Percentiles rank a stretch among this genome's conserved stretches.
These are phyloP conservation scores for Ophiostoma sp. DNA, from an alignment of 2,329 filamentous ascomycete species.

Conservation along the genomic window DNA sequence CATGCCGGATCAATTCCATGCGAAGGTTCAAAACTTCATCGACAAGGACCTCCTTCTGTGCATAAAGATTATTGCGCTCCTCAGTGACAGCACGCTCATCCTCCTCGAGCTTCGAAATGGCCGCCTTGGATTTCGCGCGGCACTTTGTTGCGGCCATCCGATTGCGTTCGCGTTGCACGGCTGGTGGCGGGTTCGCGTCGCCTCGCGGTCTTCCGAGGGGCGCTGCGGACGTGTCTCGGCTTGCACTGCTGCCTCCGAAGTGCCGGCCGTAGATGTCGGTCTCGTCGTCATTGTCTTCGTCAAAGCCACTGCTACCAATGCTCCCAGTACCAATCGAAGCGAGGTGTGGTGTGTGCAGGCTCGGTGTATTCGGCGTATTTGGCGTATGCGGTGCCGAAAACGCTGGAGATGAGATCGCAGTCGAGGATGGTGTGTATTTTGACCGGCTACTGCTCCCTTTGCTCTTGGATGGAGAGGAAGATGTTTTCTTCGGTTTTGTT, in stretches of 20 bases:
- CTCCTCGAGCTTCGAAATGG: constrained; percentile 33
- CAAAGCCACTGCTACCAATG: constrained; percentile 8
- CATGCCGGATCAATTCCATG: constrained; percentile 36
- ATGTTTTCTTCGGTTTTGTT: background rate
- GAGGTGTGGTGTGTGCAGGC: background rate
- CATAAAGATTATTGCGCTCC: constrained; percentile 30
- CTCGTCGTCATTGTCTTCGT: constrained; percentile 2
- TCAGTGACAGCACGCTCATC: constrained; percentile 29
- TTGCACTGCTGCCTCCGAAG: background rate
- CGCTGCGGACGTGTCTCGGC: background rate
- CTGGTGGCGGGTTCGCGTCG: background rate
- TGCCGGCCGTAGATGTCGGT: background rate
- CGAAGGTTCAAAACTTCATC: constrained; percentile 39
- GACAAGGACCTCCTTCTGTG: constrained; percentile 30
- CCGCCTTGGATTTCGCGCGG: constrained; percentile 37
- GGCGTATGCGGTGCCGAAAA: constrained; percentile 19
- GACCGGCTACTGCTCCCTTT: background rate
- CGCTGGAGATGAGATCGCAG: constrained; percentile 16
- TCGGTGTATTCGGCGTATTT: background rate
- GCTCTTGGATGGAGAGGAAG: background rate
- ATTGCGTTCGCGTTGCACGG: constrained; percentile 33
- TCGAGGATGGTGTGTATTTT: background rate
- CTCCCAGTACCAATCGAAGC: constrained; percentile 7
- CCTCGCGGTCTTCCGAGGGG: background rate
- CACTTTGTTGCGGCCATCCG: constrained; percentile 37